These are phyloP conservation scores for Eimeria maxima DNA, from an alignment of 169 alveolate species.

Conservation along the genomic window DNA sequence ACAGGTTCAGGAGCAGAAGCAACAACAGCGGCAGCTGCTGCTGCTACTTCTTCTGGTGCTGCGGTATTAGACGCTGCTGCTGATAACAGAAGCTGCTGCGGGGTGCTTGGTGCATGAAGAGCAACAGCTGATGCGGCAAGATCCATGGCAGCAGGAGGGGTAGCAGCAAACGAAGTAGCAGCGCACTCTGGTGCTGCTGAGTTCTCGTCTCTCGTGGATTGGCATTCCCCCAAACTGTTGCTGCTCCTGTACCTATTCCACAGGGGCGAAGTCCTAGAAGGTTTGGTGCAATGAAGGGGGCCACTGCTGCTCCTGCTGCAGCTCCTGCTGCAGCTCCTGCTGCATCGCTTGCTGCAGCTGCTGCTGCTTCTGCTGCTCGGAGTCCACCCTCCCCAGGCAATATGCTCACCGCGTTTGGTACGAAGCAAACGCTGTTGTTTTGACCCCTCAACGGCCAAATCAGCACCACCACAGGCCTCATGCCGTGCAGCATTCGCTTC, in stretches of 20 bases:
- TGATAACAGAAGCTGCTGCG: not conserved
- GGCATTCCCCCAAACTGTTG: not conserved
- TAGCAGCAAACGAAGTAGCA: constrained; percentile 17
- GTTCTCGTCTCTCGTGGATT: not conserved
- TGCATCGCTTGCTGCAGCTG: constrained; percentile 23
- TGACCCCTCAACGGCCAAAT: not conserved
- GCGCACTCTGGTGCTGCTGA: not conserved
- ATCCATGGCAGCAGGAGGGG: not conserved
- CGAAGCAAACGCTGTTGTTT: not conserved
- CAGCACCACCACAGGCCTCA: not conserved
- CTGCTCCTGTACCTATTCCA: not conserved
- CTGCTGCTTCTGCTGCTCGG: constrained; percentile 56
- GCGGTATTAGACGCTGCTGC: not conserved
- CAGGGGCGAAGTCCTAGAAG: not conserved
- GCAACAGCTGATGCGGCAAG: not conserved
- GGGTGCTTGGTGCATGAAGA: not conserved
- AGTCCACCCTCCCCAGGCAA: constrained; percentile 14
- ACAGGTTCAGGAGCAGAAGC: not conserved
- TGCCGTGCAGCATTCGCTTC: not conserved
- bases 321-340: constrained; percentile 24
- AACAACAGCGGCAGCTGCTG: not conserved
- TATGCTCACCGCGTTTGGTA: not conserved
- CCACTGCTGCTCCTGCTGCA: not conserved
- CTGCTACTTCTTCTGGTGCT: not conserved
- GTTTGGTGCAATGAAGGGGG: not conserved